phyloP scores from a whole-genome alignment of 2,329 filamentous ascomycete species.

The Blastomyces parvus region DNA sequence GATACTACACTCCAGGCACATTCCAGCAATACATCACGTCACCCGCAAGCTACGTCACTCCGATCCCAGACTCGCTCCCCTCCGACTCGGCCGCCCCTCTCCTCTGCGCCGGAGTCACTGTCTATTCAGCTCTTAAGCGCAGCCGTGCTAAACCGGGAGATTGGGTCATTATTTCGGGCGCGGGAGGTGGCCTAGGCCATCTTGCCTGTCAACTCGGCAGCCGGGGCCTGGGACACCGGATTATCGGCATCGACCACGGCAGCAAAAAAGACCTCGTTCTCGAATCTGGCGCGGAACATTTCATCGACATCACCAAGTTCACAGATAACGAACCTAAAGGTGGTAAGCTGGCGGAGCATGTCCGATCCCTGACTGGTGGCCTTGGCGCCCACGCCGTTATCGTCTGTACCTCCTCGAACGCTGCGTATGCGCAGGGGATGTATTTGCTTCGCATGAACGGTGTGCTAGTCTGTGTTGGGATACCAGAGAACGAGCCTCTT shows the following conservation, averaged over 20 bases:
- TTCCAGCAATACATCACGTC: constrained; percentile 60
- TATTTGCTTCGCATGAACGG: constrained; percentile 42
- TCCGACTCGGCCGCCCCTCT: constrained; percentile 56
- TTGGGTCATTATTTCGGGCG: constrained; percentile 52
- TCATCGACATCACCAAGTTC: constrained; percentile 52
- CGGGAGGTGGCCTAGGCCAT: constrained; percentile 57
- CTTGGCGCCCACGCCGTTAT: constrained; percentile 53
- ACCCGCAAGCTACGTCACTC: constrained; percentile 59
- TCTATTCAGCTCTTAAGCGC: constrained; percentile 57
- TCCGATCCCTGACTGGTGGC: constrained; percentile 48
- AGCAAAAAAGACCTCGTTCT: constrained; percentile 51
- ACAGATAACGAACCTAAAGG: constrained; percentile 37
- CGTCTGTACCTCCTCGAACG: constrained; percentile 45
- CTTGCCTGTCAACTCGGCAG: constrained; percentile 52
- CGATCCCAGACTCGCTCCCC: constrained; percentile 53
- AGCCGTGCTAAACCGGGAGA: constrained; percentile 50
- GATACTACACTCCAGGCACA: constrained; percentile 61
- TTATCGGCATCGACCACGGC: constrained; percentile 57
- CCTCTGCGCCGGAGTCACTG: constrained; percentile 58
- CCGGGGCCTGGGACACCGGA: constrained; percentile 52
- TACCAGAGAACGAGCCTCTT: constrained; percentile 39
- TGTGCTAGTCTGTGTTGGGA: constrained; percentile 44
- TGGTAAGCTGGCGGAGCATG: constrained; percentile 43
- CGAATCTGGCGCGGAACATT: constrained; percentile 55
- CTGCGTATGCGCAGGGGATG: constrained; percentile 43